phyloP scores from a whole-genome alignment of 768 basidiomycete genomes.

The Rhodotorula kratochvilovae region DNA sequence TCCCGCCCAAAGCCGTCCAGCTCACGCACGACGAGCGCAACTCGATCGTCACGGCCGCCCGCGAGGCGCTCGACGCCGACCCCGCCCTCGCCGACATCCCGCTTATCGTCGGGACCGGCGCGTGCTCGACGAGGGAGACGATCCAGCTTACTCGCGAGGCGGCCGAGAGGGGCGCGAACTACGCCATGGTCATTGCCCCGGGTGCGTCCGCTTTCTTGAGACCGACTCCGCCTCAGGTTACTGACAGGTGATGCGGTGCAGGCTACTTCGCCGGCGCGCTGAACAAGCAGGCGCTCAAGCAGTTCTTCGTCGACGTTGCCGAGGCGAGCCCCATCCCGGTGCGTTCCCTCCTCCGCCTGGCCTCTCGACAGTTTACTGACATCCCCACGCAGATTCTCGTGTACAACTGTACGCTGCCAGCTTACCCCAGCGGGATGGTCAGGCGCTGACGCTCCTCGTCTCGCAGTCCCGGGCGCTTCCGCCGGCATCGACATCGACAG shows the following conservation, averaged over 20 bases:
- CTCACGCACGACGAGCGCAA: slow-evolving; percentile 64
- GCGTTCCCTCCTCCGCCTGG: slow-evolving; percentile 61
- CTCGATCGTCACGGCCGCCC: slow-evolving; percentile 61
- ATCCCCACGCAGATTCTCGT: slow-evolving; percentile 3
- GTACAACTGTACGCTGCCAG: slow-evolving; percentile 12
- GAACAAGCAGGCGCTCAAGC: slow-evolving; percentile 65
- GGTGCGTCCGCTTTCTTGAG: slow-evolving; percentile 29
- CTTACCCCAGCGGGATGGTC: too few relatives aligned
- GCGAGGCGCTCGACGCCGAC: slow-evolving; percentile 62
- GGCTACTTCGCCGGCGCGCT: slow-evolving; percentile 46
- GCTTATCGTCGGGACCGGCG: slow-evolving; percentile 76
- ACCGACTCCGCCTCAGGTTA: neutral
- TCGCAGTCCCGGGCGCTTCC: slow-evolving; percentile 72
- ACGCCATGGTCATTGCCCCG: slow-evolving; percentile 74
- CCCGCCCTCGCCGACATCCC: slow-evolving; percentile 61
- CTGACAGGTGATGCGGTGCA: neutral
- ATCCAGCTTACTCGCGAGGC: slow-evolving; percentile 58
- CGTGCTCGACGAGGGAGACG: slow-evolving; percentile 76
- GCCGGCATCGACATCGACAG: slow-evolving; percentile 90
- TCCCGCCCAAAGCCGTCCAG: slow-evolving; percentile 57
- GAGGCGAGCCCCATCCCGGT: slow-evolving; percentile 79
- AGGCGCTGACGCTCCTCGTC: neutral
- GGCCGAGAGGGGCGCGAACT: slow-evolving; percentile 79
- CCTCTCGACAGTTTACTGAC: neutral
- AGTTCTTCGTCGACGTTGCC: slow-evolving; percentile 70